Conservation (phyloP, 306 rosid species). For the Ziziphus jujuba region DNA sequence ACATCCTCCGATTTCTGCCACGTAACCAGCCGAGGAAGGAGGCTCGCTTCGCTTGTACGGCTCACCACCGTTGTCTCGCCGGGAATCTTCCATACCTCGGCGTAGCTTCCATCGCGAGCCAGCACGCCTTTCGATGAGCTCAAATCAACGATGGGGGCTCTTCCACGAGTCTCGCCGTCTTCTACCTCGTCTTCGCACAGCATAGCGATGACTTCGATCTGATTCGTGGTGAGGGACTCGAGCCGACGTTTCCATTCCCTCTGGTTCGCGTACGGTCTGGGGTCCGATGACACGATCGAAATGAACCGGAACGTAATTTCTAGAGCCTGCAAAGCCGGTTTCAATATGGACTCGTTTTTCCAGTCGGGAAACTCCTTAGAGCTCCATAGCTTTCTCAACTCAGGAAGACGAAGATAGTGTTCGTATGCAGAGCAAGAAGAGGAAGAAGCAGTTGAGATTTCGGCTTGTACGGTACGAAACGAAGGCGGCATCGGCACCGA, state of each 20-base stretch:
- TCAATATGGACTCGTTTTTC: slow-evolving; percentile 67
- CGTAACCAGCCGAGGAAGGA: slow-evolving; percentile 69
- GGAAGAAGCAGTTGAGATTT: slow-evolving; percentile 54
- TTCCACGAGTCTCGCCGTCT: slow-evolving; percentile 44
- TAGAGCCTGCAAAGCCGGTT: slow-evolving; percentile 72
- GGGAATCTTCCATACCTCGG: slow-evolving; percentile 50
- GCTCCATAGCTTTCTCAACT: slow-evolving; percentile 63
- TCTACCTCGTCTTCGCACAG: slow-evolving; percentile 70
- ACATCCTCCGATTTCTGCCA: slow-evolving; percentile 63
- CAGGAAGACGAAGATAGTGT: slow-evolving; percentile 66
- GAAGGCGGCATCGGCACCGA: slow-evolving; percentile 33
- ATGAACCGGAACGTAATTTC: slow-evolving; percentile 82
- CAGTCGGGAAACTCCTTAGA: slow-evolving; percentile 53
- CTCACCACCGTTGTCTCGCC: slow-evolving; percentile 47
- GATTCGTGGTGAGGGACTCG: slow-evolving; percentile 52
- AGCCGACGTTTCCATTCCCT: slow-evolving; percentile 72
- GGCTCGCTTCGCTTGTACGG: slow-evolving; percentile 67
- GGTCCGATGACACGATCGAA: slow-evolving; percentile 61
- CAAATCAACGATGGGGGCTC: slow-evolving; percentile 53
- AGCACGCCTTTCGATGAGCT: slow-evolving; percentile 27
- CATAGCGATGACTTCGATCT: slow-evolving; percentile 60
- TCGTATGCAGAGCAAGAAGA: slow-evolving; percentile 61
- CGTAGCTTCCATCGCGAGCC: slow-evolving; percentile 49
- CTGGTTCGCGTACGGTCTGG: slow-evolving; percentile 61
- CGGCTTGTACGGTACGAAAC: slow-evolving; percentile 36